Evolutionary conservation across 768 basidiomycete genomes (phyloP).

Genomic region (Tulasnella calospora): DNA sequence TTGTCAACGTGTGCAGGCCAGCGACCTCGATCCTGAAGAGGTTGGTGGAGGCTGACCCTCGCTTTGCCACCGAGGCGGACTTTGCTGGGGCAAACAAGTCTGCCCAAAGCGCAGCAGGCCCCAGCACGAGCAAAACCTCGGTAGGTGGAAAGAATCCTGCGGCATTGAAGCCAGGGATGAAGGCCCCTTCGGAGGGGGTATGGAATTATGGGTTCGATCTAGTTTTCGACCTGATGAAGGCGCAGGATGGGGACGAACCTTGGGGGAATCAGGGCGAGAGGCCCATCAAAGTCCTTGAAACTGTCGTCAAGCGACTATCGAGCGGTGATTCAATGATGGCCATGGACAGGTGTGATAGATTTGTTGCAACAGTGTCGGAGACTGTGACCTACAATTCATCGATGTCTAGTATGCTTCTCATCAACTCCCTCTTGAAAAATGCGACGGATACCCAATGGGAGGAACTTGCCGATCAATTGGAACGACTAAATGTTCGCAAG

Average conservation of each 20-base stretch:
- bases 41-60: constrained; percentile 80
- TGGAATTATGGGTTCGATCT: constrained; percentile 79
- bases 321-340: constrained; percentile 83
- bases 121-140: background rate
- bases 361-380: background rate
- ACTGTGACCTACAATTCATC: background rate
- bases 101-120: constrained; percentile 40
- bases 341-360: constrained; percentile 73
- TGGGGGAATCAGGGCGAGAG: background rate
- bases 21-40: constrained; percentile 86
- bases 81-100: constrained; percentile 35
- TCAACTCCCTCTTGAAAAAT: constrained; percentile 77
- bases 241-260: constrained; percentile 27
- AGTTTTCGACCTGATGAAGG: constrained; percentile 74
- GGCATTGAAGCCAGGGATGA: background rate
- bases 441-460: constrained; percentile 76
- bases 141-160: background rate
- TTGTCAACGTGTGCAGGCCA: constrained; percentile 87
- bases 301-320: constrained; percentile 72
- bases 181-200: constrained; percentile 48
- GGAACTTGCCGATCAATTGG: constrained; percentile 68
- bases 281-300: constrained; percentile 54
- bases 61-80: constrained; percentile 55
- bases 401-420: constrained; percentile 69
- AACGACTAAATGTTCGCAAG: constrained; percentile 70